These are phyloP conservation scores for Rheum nobile DNA, from an alignment of 148 eudicot genomes.

Conservation along the genomic window DNA sequence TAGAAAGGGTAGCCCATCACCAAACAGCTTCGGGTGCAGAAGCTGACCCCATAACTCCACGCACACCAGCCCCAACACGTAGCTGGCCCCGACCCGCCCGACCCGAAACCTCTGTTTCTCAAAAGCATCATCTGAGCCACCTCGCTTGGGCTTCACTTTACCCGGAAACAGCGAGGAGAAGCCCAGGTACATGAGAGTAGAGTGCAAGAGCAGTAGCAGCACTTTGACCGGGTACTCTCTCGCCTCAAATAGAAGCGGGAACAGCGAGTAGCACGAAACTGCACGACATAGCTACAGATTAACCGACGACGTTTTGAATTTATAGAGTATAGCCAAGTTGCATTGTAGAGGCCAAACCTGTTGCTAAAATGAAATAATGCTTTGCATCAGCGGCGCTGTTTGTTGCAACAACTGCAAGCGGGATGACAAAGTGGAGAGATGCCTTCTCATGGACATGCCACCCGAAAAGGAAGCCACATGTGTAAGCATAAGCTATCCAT, in stretches of 20 bases:
- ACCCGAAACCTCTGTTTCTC: constrained; percentile 20
- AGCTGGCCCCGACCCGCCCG: constrained; percentile 48
- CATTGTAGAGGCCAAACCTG: constrained; percentile 36
- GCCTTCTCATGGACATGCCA: constrained; percentile 99
- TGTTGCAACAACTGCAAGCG: constrained; percentile 63
- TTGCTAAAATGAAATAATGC: constrained; percentile 69
- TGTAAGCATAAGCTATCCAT: constrained; percentile 92
- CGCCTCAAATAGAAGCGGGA: constrained; percentile 85
- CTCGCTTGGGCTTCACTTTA: constrained; percentile 7
- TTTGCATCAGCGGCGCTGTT: constrained; percentile 58
- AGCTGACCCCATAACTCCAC: constrained; percentile 83
- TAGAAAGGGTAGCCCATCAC: constrained; percentile 56
- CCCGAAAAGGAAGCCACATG: constrained; percentile 89
- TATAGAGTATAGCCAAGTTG: too few relatives aligned
- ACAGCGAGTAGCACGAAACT: constrained; percentile 86
- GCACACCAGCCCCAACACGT: constrained; percentile 52
- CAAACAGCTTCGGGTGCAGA: constrained; percentile 53
- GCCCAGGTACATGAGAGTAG: constrained; percentile 48
- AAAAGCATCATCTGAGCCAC: constrained; percentile 10
- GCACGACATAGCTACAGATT: constrained; percentile 14
- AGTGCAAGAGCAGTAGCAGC: constrained; percentile 42
- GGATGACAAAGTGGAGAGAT: constrained; percentile 79
- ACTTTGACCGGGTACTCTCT: constrained; percentile 91
- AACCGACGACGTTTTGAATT: background rate
- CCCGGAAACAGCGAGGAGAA: constrained; percentile 42